Base-by-base conservation (phyloP, 1,139 yeast species). In the Kodamaea arcana region DNA sequence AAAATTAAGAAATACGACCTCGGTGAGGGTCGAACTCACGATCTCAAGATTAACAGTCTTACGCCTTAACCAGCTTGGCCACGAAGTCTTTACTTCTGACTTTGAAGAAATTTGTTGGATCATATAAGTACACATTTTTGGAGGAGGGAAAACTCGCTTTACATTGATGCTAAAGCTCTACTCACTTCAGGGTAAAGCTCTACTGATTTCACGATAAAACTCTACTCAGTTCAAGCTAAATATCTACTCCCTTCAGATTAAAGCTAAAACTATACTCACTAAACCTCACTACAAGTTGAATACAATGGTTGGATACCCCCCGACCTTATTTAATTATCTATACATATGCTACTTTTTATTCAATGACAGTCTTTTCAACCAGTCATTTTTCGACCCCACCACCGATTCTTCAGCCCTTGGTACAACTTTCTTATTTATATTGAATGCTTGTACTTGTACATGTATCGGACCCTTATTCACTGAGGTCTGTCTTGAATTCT, bases 321-420 rank as follows among this genome's bases (percentile, higher is more conserved):
- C n/a, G n/a, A 8, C 23, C 26, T 24, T n/a, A 7, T 24, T 7
- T 24, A 24, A n/a, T 13, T 25, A 13, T 13, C 12, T 25, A 25
- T 25, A 25, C 23, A 27, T 10, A 27, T 27, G n/a, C 23, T 48
- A 69, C 44, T 58, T 68, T 42, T 58, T 64, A 33, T 60, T 54
- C 36, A 79, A 54, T 15, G 78, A 60, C 46, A 70, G 77, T 52
- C 87, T 70, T 45, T 69, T 72, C 44, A 80, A 58, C 86, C 86
- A 80, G 47, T 73, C 72, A 35, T 72, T 74, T 50, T 68, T 75
- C 21, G 69, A 59, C 31, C 56, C 62, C 34, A 72, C 52, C 10
- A 71, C 60, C 29, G 59, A 54, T 15, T 56, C 50, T 39, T 71
- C 77, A 29, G 72, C 69, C 29, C 60, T 60, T 8, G 82, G 83